Evolutionary conservation across 139 green algal genomes (phyloP).

Genomic region (Deuterostichococcus epilithicus): DNA sequence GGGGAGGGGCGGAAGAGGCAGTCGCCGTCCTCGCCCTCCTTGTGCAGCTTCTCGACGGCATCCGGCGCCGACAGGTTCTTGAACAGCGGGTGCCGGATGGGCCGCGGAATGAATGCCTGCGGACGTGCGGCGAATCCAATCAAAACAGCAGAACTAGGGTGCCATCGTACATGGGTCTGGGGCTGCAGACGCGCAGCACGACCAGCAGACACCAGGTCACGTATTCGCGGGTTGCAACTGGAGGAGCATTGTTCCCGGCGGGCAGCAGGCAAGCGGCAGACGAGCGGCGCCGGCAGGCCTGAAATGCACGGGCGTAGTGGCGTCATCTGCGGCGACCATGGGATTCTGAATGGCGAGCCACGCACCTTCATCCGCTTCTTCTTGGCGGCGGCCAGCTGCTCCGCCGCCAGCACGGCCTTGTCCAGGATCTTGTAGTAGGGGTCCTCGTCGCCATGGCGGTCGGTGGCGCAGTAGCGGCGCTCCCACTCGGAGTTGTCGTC

Average conservation of each 20-base stretch:
- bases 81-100: slow-evolving; percentile 70
- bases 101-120: slow-evolving; percentile 24
- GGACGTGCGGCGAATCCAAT: background rate
- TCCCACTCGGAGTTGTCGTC: slow-evolving; percentile 38
- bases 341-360: too few relatives aligned
- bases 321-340: too few relatives aligned
- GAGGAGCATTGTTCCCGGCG: too few relatives aligned
- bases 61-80: slow-evolving; percentile 54
- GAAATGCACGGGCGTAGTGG: too few relatives aligned
- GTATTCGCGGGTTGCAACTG: too few relatives aligned
- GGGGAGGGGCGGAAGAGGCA: slow-evolving; percentile 47
- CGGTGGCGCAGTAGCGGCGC: slow-evolving; percentile 10
- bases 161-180: too few relatives aligned
- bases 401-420: background rate
- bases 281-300: too few relatives aligned
- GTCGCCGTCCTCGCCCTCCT: slow-evolving; percentile 10
- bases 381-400: slow-evolving; percentile 2
- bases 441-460: background rate
- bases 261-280: too few relatives aligned
- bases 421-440: background rate
- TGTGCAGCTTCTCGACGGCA: slow-evolving; percentile 26
- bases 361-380: background rate
- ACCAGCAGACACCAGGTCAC: too few relatives aligned
- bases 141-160: too few relatives aligned
- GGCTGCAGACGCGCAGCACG: too few relatives aligned